phyloP scores from a whole-genome alignment of 345 rosid species.

The Syzygium oleosum region DNA sequence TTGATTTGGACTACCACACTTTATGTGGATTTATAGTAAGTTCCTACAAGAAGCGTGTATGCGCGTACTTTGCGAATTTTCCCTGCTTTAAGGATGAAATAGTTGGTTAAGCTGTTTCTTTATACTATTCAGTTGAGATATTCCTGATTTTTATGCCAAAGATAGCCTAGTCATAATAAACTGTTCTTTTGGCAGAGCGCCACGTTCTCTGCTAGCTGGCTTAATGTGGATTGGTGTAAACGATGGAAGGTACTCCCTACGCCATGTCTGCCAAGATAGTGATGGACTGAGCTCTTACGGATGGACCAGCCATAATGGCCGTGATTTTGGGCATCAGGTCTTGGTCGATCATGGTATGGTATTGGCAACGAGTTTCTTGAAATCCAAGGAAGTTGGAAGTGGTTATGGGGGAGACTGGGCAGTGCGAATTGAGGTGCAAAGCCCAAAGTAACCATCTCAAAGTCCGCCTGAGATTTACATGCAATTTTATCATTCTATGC shows the following conservation, averaged over 20 bases:
- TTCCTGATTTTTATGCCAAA: not conserved
- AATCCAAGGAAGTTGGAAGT: slow-evolving; percentile 52
- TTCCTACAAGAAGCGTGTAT: not conserved
- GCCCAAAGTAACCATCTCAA: slow-evolving; percentile 29
- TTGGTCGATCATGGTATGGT: slow-evolving; percentile 59
- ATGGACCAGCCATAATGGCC: slow-evolving; percentile 81
- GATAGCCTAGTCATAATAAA: not conserved
- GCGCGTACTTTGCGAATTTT: not conserved
- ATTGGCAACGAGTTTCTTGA: slow-evolving; percentile 70
- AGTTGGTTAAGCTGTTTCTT: not conserved
- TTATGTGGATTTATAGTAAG: not conserved
- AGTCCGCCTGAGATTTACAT: not conserved
- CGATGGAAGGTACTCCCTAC: slow-evolving; percentile 56
- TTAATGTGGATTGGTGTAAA: slow-evolving; percentile 85
- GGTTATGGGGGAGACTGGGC: slow-evolving; percentile 99
- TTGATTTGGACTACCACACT: not conserved
- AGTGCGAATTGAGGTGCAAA: slow-evolving; percentile 44
- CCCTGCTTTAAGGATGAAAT: not conserved
- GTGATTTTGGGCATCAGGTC: slow-evolving; percentile 77
- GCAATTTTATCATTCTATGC: not conserved
- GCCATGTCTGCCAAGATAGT: slow-evolving; percentile 80
- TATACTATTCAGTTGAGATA: not conserved
- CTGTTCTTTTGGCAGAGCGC: slow-evolving; percentile 44
- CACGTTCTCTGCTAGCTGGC: slow-evolving; percentile 71
- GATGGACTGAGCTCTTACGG: slow-evolving; percentile 65